phyloP scores from a whole-genome alignment of 345 rosid genomes.

The Populus deltoides region DNA sequence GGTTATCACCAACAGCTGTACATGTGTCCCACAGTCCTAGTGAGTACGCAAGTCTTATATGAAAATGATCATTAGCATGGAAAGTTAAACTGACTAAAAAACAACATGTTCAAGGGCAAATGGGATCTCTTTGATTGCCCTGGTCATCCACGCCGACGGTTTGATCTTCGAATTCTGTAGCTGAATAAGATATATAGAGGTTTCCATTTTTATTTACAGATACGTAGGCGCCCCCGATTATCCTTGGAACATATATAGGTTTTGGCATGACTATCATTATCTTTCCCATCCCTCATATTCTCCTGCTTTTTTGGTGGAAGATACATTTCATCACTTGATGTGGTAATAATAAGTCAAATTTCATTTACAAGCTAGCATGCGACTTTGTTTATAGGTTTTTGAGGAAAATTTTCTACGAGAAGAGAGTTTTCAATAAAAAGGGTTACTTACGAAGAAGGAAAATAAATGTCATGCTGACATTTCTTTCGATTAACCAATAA shows the following conservation, averaged over 20 bases:
- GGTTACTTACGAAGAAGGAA: not conserved
- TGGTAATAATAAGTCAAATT: not conserved
- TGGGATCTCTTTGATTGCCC: not conserved
- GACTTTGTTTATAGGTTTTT: not conserved
- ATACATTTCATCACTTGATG: not conserved
- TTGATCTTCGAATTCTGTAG: not conserved
- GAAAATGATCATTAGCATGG: conserved; percentile 14
- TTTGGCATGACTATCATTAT: not conserved
- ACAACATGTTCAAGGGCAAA: not conserved
- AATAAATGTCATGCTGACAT: not conserved
- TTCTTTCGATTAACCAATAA: not conserved
- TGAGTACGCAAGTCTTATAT: not conserved
- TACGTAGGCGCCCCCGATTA: no score
- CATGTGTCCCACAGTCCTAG: not conserved
- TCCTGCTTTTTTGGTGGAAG: not conserved
- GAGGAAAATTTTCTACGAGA: not conserved
- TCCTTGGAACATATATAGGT: not conserved
- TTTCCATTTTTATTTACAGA: not conserved
- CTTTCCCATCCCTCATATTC: no score
- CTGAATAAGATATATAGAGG: not conserved
- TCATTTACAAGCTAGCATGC: not conserved
- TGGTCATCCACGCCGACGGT: not conserved
- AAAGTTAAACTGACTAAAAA: conserved; percentile 16
- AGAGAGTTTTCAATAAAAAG: not conserved
- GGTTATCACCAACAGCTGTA: conserved; percentile 15